Base-by-base conservation (phyloP, 352 stramenopile genomes). In the Pythium phragmiticola region DNA sequence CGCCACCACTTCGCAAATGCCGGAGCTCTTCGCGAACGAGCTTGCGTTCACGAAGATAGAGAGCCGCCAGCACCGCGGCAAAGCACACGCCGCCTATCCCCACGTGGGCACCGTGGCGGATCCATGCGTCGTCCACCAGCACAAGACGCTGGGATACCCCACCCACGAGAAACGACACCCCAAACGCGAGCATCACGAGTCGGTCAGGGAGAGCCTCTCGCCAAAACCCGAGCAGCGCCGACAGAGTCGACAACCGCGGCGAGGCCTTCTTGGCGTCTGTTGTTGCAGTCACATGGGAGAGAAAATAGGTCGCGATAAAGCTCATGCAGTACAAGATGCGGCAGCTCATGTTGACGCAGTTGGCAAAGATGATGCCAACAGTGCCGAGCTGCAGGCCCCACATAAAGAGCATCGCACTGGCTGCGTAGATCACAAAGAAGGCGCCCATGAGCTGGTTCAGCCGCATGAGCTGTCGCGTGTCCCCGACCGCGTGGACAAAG, bases 401-500 rank as follows among this genome's bases (percentile, higher is more conserved):
- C 75, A 95, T 87, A 57, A 96, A 89, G 12, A 84, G 28, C 39
- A 87, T 74, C 16, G 88, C 75, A 47, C 70, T 88, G 14, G 73
- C 36, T 0, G 82, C 74, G 63, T 94, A 94, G 9, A 91, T 65
- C 26, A 80, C 57, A n/a, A 94, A 96, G 68, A 94, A 96, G 0
- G 80, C 68, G 3, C 82, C 76, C 50, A 96, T 82, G 28, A 89
- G 72, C 48, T 87, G 79, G 73, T 96, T 96, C 5, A 96, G 76
- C 17, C 63, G 73, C 77, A 91, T 91, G 45, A 95, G 68, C 53
- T 92, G 68, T 13, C 72, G 48, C 26, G 90, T 76, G 46, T 87
- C 61, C 11, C 80, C 86, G 19, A 94, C 81, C 4, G 88, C 92
- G 68, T 98, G 96, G 1, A 98, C 94, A 74, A 99, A 98, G 3